Evolutionary conservation across 306 rosid genomes (phyloP), one percentile per base, ranked within the genome.

Genomic region (Medicago arabica): DNA sequence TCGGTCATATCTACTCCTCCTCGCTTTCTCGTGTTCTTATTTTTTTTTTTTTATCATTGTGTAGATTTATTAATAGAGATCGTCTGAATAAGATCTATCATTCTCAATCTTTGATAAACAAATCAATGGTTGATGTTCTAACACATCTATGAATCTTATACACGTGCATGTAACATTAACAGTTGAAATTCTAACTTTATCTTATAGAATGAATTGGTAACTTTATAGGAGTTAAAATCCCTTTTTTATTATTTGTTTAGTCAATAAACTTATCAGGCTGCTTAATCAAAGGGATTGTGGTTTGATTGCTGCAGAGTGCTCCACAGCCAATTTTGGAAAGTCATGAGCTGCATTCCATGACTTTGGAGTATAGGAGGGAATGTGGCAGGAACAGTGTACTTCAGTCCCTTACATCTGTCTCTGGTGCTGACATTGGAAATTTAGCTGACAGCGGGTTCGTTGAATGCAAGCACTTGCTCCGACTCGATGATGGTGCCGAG

Each of bases 301-400:
- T 66, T 8, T 79, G 76, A 53, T 49, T 82, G 25, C 57, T 81
- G 78, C 97, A 95, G 99, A 88, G 97, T 88, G 96, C 97, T 72
- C 99, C 99, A 3, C 91, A 81, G 81, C 78, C 86, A 13, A 88
- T 95, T 74, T 57, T 92, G 87, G 99, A 95, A 89, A 92, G 92
- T 72, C 93, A 88, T 43, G 93, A 86, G 76, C 89, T 95, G 40
- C 65, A 80, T 25, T 21, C 92, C 64, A 38, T 95, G 89, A 86
- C 92, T 43, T 77, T 95, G 87, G 97, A 95, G 86, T 95, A 95
- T 75, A 82, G 99, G 83, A 90, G 97, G 85, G 99, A 95, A 76
- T 95, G 99, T 53, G 93, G 96, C 64, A 88, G 81, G 85, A 93
- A 90, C 86, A 89, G 92, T 54, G 91, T 90, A 82, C 92, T 95